These are phyloP conservation scores for Moricandia moricandioides DNA, from an alignment of 345 rosid species.

Conservation along the genomic window DNA sequence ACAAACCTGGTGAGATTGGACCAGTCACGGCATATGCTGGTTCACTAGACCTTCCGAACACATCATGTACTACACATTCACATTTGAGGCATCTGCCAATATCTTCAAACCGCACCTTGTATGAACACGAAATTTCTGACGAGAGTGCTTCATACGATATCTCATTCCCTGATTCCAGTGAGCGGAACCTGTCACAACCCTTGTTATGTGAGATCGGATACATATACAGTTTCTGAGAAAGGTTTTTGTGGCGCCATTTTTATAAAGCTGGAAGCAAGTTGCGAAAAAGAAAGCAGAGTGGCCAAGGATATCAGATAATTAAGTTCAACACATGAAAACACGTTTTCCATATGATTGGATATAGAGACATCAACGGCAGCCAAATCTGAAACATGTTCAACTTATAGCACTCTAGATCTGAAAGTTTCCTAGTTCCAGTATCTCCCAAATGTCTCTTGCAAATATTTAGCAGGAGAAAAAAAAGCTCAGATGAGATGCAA, in stretches of 20 bases:
- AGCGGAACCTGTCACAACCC: constrained; percentile 64
- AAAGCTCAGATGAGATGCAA: constrained; percentile 10
- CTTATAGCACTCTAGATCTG: background rate
- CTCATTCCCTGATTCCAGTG: constrained; percentile 48
- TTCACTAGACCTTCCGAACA: constrained; percentile 92
- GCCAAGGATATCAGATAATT: background rate
- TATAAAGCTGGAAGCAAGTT: constrained; percentile 10
- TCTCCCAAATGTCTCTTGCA: background rate
- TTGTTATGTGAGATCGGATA: constrained; percentile 11
- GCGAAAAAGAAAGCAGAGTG: constrained; percentile 6
- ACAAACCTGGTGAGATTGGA: constrained; percentile 73
- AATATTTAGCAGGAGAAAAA: too few species aligned
- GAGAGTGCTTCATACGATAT: constrained; percentile 63
- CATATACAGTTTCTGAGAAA: background rate
- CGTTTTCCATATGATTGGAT: background rate
- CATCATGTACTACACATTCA: constrained; percentile 87
- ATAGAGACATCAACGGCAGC: background rate
- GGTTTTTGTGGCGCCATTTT: background rate
- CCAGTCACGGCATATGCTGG: constrained; percentile 69
- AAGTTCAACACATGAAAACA: constrained; percentile 8
- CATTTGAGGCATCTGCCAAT: constrained; percentile 81
- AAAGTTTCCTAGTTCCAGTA: background rate
- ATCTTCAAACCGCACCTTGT: constrained; percentile 77
- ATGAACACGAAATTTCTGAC: constrained; percentile 67
- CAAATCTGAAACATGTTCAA: constrained; percentile 8